Evolutionary conservation across 441 rosid species (phyloP), one percentile per base, ranked within the genome.

Genomic region (Syzygium syzygioides): DNA sequence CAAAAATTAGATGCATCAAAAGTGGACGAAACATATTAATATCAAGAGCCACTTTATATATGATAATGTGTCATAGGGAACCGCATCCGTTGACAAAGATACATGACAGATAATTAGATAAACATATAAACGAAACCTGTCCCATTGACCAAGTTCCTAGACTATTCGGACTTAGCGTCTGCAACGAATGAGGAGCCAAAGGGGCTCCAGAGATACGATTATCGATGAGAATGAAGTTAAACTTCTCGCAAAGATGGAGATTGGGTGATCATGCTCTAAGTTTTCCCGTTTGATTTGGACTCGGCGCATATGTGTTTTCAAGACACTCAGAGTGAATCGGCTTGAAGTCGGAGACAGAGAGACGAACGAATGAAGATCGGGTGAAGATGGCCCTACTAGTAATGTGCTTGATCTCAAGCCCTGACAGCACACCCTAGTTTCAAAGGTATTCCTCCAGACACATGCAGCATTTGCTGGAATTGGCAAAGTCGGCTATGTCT

Each of bases 41-140:
- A 41, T 66, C 15, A n/a, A 0, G 2, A 14, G 14, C 6, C 34
- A 62, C n/a, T 60, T 60, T 28, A 60, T 17, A 0, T 0, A 2
- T 14, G 32, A 28, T 28, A n/a, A 28, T 62, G 34, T 62, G 34
- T 62, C 68, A 28, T 0, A 2, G 20, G 20, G 20, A 30, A 64
- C 0, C 0, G 17, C 3, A 7, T n/a, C 37, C 20, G 17, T 64
- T 64, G 76, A 30, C 11, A 30, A 64, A 11, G 37, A 64, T 30
- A 19, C 12, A 5, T 30, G 4, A 32, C 71, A 64, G 3, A 64
- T 30, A 0, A 18, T 30, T 2, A 4, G 1, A 64, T n/a, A 15
- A 37, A 30, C 37, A 30, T 30, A 37, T 64, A 14, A 64, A 64
- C 34, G 19, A 30, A 64, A 11, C 71, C 71, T 15, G 30, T 0